These are phyloP conservation scores for Nakazawaea laoshanensis DNA, from an alignment of 805 yeast species.

Conservation along the genomic window DNA sequence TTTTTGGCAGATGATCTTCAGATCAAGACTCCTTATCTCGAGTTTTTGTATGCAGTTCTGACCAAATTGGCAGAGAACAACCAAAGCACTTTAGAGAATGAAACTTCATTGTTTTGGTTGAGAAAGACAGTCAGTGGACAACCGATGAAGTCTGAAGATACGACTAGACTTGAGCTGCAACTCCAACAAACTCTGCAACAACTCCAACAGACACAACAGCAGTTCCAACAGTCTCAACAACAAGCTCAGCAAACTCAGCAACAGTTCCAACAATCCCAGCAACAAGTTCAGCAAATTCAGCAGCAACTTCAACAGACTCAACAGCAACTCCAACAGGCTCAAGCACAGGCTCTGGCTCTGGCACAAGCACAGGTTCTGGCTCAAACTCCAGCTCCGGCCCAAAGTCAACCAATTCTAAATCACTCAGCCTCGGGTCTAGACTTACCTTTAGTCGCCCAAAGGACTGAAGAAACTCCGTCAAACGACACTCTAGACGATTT, in stretches of 20 bases:
- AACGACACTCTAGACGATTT: conserved; percentile 10
- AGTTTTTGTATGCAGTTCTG: conserved; percentile 72
- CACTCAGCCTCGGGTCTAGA: neutral
- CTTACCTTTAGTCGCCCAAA: neutral
- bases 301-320: too few relatives aligned
- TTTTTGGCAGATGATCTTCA: conserved; percentile 83
- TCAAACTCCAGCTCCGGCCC: conserved; percentile 13
- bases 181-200: too few relatives aligned
- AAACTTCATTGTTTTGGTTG: conserved; percentile 22
- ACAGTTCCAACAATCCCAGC: conserved; percentile 13
- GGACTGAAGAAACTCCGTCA: conserved; percentile 4
- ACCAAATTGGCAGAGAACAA: conserved; percentile 53
- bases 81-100: conserved; percentile 23
- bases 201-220: neutral
- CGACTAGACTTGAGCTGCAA: too few relatives aligned
- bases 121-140: conserved; percentile 22
- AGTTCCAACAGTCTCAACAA: too few relatives aligned
- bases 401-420: neutral
- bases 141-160: too few relatives aligned
- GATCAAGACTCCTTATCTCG: conserved; percentile 84
- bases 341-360: conserved; percentile 9
- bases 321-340: conserved; percentile 14
- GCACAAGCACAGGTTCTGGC: conserved; percentile 8
- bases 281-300: conserved; percentile 16
- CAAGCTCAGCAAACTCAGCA: neutral